Conservation (phyloP, 768 basidiomycete genomes). For the Termitomyces sp. region DNA sequence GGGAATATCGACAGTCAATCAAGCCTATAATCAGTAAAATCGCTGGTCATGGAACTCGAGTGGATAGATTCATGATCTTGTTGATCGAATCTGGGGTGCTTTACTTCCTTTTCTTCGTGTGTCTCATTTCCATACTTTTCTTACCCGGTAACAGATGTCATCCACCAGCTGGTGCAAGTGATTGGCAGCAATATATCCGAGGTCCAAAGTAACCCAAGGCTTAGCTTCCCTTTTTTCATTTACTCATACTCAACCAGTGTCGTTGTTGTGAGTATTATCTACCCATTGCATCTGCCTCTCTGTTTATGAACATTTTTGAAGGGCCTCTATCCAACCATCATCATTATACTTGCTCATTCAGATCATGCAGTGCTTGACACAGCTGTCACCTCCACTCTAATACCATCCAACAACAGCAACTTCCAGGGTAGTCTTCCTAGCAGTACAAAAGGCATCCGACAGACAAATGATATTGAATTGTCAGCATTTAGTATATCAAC, state of each 20-base stretch:
- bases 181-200: constrained; percentile 5
- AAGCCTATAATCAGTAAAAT: neutral
- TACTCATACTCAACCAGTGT: constrained; percentile 10
- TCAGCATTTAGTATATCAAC: neutral
- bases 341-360: constrained; percentile 9
- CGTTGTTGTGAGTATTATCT: constrained; percentile 2
- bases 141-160: neutral
- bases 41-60: neutral
- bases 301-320: neutral
- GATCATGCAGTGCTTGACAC: constrained; percentile 6
- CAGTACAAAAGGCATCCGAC: neutral
- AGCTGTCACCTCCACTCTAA: constrained; percentile 5
- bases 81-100: constrained; percentile 8
- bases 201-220: neutral
- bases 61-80: constrained; percentile 8
- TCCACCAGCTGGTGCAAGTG: constrained; percentile 4
- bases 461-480: neutral
- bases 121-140: neutral
- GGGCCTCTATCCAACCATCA: constrained; percentile 10
- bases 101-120: constrained; percentile 10
- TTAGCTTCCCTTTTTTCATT: constrained; percentile 4
- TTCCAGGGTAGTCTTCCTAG: neutral
- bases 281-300: neutral
- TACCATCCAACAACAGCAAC: neutral
- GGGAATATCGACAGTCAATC: constrained; percentile 10